Evolutionary conservation across 2,329 filamentous ascomycete species (phyloP), one percentile per base, ranked within the genome.

Genomic region (Xylaria sp.): DNA sequence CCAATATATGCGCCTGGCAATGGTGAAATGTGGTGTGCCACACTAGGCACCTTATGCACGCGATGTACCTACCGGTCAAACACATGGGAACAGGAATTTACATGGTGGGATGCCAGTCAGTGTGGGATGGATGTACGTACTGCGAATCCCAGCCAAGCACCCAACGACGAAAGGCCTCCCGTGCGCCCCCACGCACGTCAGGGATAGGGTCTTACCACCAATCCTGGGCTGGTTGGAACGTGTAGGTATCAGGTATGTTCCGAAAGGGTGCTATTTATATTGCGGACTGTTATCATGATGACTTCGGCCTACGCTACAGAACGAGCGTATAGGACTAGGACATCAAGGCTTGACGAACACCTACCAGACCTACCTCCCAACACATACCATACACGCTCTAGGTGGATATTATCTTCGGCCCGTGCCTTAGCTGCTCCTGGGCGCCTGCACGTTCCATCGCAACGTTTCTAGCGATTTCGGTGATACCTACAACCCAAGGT

Each of bases 131-230:
- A 60, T 64, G 61, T 57, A 40, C 52, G 47, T 53, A 37, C 53
- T 60, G 51, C 61, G 46, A 52, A 60, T 60, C 56, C 57, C 31
- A 42, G 46, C 57, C 58, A 49, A 57, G 61, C 57, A 46, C 45
- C 35, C 50, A n/a, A 60, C 57, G 38, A 61, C 28, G 35, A 61
- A n/a, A 57, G 43, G 43, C 58, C 53, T 56, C 59, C 57, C 52
- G 57, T 54, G 57, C 53, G 57, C 49, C 58, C 58, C 52, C 58
- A 55, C 58, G 53, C 62, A 55, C 58, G 31, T 42, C 62, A 61
- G 57, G n/a, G 58, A 55, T 61, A 28, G 57, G 57, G 58, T 64
- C 62, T 46, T 61, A 43, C 62, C 62, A 64, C 62, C 47, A 33
- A 55, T 52, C 42, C 53, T 55, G 9, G 46, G 61, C 57, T 23